Percentiles rank a stretch among this genome's conserved stretches.
phyloP scores from a whole-genome alignment of 2,329 filamentous ascomycete genomes.

The Ophiostoma montium region DNA sequence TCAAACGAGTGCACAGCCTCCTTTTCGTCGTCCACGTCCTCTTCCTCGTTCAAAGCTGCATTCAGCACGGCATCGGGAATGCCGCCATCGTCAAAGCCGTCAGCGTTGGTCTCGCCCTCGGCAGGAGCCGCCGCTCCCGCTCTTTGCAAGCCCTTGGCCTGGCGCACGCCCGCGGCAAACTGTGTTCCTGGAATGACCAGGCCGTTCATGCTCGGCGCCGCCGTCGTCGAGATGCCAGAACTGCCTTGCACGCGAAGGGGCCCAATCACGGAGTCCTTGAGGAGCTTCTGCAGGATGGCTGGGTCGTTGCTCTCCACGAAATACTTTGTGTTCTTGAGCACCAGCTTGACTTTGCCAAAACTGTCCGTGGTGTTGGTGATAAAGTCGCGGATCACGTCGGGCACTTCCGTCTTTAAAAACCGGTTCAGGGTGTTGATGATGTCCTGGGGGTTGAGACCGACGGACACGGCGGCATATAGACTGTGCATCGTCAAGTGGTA shows the following conservation, averaged over 20 bases:
- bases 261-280: conserved; percentile 73
- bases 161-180: conserved; percentile 75
- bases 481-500: conserved; percentile 86
- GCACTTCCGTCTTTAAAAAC: conserved; percentile 78
- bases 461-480: conserved; percentile 87
- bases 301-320: conserved; percentile 88
- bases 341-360: conserved; percentile 91
- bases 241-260: conserved; percentile 53
- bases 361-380: conserved; percentile 70
- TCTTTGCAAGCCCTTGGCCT: conserved; percentile 35
- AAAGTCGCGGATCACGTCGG: conserved; percentile 65
- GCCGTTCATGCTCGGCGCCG: conserved; percentile 72
- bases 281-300: conserved; percentile 69
- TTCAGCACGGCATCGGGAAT: conserved; percentile 37
- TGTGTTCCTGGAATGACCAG: conserved; percentile 91
- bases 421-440: conserved; percentile 81
- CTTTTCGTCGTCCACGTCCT: conserved; percentile 67
- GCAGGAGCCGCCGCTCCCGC: not conserved
- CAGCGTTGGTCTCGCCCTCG: not conserved
- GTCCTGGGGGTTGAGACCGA: conserved; percentile 78
- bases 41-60: conserved; percentile 40
- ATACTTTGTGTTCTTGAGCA: conserved; percentile 87
- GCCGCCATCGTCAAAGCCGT: not conserved
- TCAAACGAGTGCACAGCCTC: conserved; percentile 90
- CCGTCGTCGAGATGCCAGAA: conserved; percentile 61